Conservation (phyloP, 805 yeast species). For the Teunomyces gatunensis region DNA sequence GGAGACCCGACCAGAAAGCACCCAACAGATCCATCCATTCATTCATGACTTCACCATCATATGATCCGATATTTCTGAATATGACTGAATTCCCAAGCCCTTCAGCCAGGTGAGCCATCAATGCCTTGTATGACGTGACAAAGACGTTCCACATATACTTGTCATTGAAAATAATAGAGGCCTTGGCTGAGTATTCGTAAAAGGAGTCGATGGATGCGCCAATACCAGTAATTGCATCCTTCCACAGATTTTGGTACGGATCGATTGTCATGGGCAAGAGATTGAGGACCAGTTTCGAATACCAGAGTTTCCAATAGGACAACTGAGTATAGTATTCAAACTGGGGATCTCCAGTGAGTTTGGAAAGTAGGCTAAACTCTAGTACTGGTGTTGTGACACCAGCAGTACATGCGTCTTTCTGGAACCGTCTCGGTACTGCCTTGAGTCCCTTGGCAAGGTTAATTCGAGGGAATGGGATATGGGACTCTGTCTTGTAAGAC, state of each 20-base stretch:
- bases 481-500: slow-evolving; percentile 62
- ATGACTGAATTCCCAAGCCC: slow-evolving; percentile 27
- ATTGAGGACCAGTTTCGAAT: slow-evolving; percentile 55
- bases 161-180: slow-evolving; percentile 63
- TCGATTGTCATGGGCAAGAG: slow-evolving; percentile 78
- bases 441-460: slow-evolving; percentile 57
- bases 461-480: slow-evolving; percentile 78
- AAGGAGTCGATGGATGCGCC: slow-evolving; percentile 94
- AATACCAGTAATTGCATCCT: slow-evolving; percentile 64
- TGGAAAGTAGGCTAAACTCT: slow-evolving; percentile 74
- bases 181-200: slow-evolving; percentile 83
- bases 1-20: slow-evolving; percentile 87
- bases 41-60: slow-evolving; percentile 48
- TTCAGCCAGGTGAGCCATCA: slow-evolving; percentile 43
- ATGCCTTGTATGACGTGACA: slow-evolving; percentile 52
- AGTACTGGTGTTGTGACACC: slow-evolving; percentile 84
- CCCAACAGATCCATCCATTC: slow-evolving; percentile 83
- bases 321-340: slow-evolving; percentile 61
- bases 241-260: slow-evolving; percentile 54
- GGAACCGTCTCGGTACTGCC: slow-evolving; percentile 42
- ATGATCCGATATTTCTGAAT: slow-evolving; percentile 58
- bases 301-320: slow-evolving; percentile 74
- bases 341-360: slow-evolving; percentile 68
- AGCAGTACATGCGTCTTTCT: slow-evolving; percentile 75
- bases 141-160: slow-evolving; percentile 60